phyloP scores from a whole-genome alignment of 2,329 filamentous ascomycete species.

The Fusarium sp. region DNA sequence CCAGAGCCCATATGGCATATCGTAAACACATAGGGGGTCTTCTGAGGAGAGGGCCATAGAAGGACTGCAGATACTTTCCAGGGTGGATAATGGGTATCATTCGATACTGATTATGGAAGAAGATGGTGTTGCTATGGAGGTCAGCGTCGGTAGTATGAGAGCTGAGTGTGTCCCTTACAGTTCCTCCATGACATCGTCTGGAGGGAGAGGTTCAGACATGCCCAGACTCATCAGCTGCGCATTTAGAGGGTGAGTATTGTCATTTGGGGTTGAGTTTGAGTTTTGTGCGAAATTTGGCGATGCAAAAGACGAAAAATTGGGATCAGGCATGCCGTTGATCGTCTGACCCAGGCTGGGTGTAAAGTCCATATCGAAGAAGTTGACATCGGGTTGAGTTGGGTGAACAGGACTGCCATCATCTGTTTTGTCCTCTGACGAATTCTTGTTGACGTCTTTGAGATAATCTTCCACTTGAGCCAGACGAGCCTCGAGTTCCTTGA shows the following conservation, averaged over 20 bases:
- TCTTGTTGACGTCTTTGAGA: slow-evolving; percentile 71
- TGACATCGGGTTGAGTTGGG: slow-evolving; percentile 18
- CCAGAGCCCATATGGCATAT: slow-evolving; percentile 89
- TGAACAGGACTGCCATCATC: slow-evolving; percentile 43
- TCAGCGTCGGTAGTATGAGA: slow-evolving; percentile 1
- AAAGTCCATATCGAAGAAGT: slow-evolving; percentile 22
- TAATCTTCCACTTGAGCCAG: slow-evolving; percentile 86
- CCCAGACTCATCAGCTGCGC: slow-evolving; percentile 77
- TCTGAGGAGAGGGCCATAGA: slow-evolving; percentile 77
- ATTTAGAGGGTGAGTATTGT: slow-evolving; percentile 19
- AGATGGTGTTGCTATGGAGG: slow-evolving; percentile 71
- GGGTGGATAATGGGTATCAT: slow-evolving; percentile 83
- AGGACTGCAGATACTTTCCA: slow-evolving; percentile 77
- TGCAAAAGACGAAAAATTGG: slow-evolving; percentile 26
- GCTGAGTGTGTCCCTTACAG: slow-evolving; percentile 66
- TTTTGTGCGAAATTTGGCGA: slow-evolving; percentile 20
- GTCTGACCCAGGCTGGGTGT: slow-evolving; percentile 5
- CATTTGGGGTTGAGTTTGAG: no score
- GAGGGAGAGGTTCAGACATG: slow-evolving; percentile 83
- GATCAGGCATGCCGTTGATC: slow-evolving; percentile 2
- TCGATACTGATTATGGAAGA: slow-evolving; percentile 79
- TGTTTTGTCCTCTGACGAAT: slow-evolving; percentile 37
- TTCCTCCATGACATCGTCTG: slow-evolving; percentile 83
- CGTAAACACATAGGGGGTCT: slow-evolving; percentile 85
- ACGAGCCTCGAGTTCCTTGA: slow-evolving; percentile 88